These are phyloP conservation scores for Talaromyces sp. DNA, from an alignment of 2,329 filamentous ascomycete species.

Conservation along the genomic window DNA sequence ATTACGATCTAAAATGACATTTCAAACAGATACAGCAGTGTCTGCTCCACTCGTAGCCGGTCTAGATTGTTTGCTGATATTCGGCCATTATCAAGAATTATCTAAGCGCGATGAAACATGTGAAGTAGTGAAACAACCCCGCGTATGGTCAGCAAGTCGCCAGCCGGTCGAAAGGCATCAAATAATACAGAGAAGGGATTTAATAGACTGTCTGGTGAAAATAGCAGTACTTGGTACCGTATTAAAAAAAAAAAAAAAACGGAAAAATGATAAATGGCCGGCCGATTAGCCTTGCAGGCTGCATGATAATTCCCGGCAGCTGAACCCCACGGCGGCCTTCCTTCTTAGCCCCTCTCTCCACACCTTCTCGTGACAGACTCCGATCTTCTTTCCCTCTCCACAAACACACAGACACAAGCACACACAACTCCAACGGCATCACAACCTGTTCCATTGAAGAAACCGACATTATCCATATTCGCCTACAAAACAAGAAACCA, in stretches of 20 bases:
- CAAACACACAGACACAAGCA: background rate
- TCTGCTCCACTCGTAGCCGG: background rate
- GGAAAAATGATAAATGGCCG: background rate
- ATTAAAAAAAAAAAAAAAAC: background rate
- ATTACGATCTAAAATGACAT: background rate
- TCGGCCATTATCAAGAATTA: background rate
- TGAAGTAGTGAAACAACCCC: background rate
- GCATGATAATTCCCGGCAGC: background rate
- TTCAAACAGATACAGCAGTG: background rate
- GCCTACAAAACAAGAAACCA: background rate
- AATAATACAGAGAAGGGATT: background rate
- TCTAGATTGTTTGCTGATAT: background rate
- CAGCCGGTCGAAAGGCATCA: background rate
- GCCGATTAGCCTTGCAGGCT: background rate
- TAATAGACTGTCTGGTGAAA: background rate
- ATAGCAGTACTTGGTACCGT: background rate
- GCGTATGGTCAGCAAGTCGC: background rate
- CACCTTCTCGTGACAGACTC: background rate
- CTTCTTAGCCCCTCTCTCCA: background rate
- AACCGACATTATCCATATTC: background rate
- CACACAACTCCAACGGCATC: background rate
- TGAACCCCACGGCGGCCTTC: background rate
- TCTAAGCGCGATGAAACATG: background rate
- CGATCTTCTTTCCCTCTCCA: background rate
- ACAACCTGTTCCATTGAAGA: background rate